These are phyloP conservation scores for Podaxis carcinomalis DNA, from an alignment of 768 basidiomycete species.

Conservation along the genomic window DNA sequence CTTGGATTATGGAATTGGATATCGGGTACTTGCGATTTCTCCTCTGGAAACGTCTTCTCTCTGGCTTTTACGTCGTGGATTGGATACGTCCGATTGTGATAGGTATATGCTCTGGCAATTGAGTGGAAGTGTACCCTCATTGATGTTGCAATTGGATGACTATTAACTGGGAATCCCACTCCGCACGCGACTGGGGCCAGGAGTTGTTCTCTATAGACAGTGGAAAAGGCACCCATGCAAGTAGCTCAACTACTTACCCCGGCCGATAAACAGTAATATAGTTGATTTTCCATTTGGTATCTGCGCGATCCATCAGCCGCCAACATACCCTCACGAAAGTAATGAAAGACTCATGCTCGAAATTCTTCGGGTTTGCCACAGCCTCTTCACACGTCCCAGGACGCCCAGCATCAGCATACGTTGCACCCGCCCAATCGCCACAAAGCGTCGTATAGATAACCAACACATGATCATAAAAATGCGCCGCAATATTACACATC, in stretches of 20 bases:
- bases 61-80: background rate
- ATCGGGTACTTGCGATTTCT: background rate
- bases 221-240: background rate
- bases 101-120: background rate
- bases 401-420: constrained; percentile 32
- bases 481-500: constrained; percentile 42
- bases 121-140: background rate
- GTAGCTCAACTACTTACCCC: background rate
- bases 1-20: background rate
- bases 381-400: constrained; percentile 42
- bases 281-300: constrained; percentile 53
- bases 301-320: constrained; percentile 22
- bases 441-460: constrained; percentile 46
- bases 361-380: constrained; percentile 56
- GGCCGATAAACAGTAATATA: constrained; percentile 47
- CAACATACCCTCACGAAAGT: background rate
- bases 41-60: background rate
- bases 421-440: constrained; percentile 39
- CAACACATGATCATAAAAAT: constrained; percentile 51
- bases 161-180: background rate
- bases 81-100: background rate
- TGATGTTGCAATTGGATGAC: background rate
- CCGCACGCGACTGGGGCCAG: no score
- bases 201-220: no score
- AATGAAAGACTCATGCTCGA: constrained; percentile 26